Evolutionary conservation across 768 basidiomycete species (phyloP).

Genomic region (Mycena indigotica): DNA sequence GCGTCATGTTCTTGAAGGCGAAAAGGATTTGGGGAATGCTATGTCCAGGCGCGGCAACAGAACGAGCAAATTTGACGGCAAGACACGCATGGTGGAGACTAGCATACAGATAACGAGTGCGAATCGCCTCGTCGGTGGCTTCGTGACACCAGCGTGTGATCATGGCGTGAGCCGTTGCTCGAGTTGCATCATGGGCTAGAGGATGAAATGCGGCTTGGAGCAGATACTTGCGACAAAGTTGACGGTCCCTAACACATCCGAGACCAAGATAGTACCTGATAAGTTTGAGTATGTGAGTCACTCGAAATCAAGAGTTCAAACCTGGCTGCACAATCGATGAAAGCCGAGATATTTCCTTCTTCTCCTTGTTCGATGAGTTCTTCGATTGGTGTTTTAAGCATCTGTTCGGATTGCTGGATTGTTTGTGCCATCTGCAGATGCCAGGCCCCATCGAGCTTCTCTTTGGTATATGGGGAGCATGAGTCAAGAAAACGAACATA

Average conservation of each 20-base stretch:
- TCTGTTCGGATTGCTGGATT: background rate
- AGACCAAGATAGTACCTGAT: conserved; percentile 5
- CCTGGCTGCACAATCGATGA: background rate
- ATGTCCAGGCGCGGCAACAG: conserved; percentile 2
- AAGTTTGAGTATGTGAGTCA: background rate
- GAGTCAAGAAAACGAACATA: background rate
- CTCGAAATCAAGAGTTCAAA: background rate
- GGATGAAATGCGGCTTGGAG: conserved; percentile 9
- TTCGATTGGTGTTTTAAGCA: background rate
- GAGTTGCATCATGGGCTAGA: background rate
- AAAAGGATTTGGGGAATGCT: conserved; percentile 1
- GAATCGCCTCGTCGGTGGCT: background rate
- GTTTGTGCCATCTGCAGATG: background rate
- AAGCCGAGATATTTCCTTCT: background rate
- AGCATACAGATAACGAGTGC: conserved; percentile 8
- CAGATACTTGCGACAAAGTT: background rate
- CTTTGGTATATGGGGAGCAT: background rate
- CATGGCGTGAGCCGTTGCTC: conserved; percentile 6
- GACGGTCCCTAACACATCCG: background rate
- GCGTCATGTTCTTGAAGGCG: background rate
- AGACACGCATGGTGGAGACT: conserved; percentile 7
- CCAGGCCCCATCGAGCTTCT: background rate
- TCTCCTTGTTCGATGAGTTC: background rate
- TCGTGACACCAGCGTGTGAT: conserved; percentile 4
- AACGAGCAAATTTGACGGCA: conserved; percentile 1